Evolutionary conservation across 768 basidiomycete genomes (phyloP), one percentile per base, ranked within the genome.

Genomic region (Boletus patriciae): DNA sequence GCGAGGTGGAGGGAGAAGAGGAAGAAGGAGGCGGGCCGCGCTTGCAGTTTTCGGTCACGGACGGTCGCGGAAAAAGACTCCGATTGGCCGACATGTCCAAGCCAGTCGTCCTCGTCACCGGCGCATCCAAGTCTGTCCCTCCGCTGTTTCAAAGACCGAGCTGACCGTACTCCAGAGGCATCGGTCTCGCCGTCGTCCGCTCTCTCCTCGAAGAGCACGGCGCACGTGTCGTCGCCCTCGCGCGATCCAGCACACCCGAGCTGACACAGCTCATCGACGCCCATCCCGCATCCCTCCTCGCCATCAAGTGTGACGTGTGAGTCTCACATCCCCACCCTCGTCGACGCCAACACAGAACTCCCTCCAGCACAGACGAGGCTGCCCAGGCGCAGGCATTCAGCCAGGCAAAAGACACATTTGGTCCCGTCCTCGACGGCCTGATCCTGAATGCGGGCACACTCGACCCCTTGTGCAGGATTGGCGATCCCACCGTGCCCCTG

Each of bases 371-470:
- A 43, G 78, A 89, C 58, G 80, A 84, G 61, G 55, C 73, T 18
- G 80, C 78, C 7, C 72, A 88, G 60, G 71, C 73, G n/a, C 62
- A 72, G n/a, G 87, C 85, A 16, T 82, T 95, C 56, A 56, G 70
- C 29, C 72, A 71, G 23, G 86, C 81, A 13, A 66, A 76, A 42
- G 75, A 79, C 55, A 82, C 67, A 46, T 91, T 83, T 69, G 78
- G 84, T 23, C 75, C 77, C 44, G 76, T 95, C 55, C 60, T 69
- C 46, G 92, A 95, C 69, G 87, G 81, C 25, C 74, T 97, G 56
- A 73, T 96, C 57, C 78, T 98, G 50, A 97, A 94, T 62, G 94
- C 94, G n/a, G 94, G 82, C 5, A 82, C 80, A 0, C 71, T 94
- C 23, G 84, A 87, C 41, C 91, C 92, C 18, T 63, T 94, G 23